These are phyloP conservation scores for Claviceps arundinis DNA, from an alignment of 2,329 filamentous ascomycete species.

Conservation along the genomic window DNA sequence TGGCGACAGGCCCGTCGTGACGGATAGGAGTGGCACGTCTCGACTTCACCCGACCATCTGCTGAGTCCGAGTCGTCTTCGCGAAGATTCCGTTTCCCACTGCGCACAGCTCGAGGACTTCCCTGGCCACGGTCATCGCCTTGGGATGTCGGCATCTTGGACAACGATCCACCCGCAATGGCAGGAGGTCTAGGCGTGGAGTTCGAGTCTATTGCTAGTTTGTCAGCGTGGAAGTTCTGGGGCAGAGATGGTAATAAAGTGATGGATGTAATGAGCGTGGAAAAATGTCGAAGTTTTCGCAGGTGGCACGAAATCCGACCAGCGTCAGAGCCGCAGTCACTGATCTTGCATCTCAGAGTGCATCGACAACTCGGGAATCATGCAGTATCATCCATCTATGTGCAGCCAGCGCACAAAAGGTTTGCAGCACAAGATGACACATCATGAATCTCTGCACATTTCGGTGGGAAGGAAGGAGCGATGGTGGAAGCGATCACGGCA, in stretches of 20 bases:
- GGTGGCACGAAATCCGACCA: neutral
- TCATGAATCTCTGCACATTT: neutral
- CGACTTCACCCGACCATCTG: constrained; percentile 17
- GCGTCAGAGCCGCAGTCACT: neutral
- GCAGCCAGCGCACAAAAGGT: neutral
- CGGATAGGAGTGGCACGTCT: constrained; percentile 17
- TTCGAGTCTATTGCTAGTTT: neutral
- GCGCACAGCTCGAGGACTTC: constrained; percentile 12
- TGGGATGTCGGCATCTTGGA: neutral
- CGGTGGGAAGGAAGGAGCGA: neutral
- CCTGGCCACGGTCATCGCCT: neutral
- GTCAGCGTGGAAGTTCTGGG: neutral
- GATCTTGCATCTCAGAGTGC: neutral
- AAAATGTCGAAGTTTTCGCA: neutral
- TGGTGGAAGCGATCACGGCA: neutral
- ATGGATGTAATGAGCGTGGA: neutral
- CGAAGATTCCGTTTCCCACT: constrained; percentile 18
- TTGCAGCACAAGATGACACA: constrained; percentile 1
- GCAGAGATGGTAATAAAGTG: neutral
- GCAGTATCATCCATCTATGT: neutral
- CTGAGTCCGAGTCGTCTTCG: constrained; percentile 8
- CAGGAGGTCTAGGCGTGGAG: neutral
- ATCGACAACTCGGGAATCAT: neutral
- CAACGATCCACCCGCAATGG: neutral
- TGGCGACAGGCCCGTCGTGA: neutral